Evolutionary conservation across 805 yeast genomes (phyloP), one percentile per base, ranked within the genome.

Genomic region (Nadsonia fulvescens): DNA sequence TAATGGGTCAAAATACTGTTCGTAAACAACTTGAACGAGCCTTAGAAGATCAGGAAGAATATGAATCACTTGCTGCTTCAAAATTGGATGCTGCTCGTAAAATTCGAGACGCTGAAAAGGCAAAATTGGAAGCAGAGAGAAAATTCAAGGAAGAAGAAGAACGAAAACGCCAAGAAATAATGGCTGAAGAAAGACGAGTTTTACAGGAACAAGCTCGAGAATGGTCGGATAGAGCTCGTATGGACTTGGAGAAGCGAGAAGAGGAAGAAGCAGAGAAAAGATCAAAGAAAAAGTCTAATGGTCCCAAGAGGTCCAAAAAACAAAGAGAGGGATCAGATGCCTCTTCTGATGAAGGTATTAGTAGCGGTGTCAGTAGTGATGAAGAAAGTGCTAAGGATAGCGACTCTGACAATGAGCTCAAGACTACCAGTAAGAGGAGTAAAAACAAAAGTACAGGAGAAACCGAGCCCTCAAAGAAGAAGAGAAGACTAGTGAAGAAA

Each of bases 1-100:
- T 66, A 37, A 64, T 81, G 63, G 94, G 93, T 44, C 61, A 69
- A 25, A 66, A 70, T 30, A 76, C 93, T 0, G 58, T 82, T 44
- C 57, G 65, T 34, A 70, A 66, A 32, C 74, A 82, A 44, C 59
- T 89, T 36, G 75, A 64, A 37, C 65, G 72, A 32, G 66, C 72
- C 15, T 53, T 75, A 27, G 67, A 62, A 14, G 86, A 78, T 37
- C 94, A 89, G 37, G 56, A 59, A 36, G 72, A 63, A 34, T 70
- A 61, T 47, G 83, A 78, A 31, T 47, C 47, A 10, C 60, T 63
- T 31, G 56, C 66, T 28, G 61, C 63, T 27, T 56, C 56, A 20
- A 77, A 68, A 51, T 57, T 86, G 31, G 72, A 62, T 24, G 81
- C 70, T 34, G 95, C 94, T 12, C 64, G 68, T 47, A 67, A 63